Conservation (phyloP, 1,139 yeast species). For the Lodderomyces parapsilosis region DNA sequence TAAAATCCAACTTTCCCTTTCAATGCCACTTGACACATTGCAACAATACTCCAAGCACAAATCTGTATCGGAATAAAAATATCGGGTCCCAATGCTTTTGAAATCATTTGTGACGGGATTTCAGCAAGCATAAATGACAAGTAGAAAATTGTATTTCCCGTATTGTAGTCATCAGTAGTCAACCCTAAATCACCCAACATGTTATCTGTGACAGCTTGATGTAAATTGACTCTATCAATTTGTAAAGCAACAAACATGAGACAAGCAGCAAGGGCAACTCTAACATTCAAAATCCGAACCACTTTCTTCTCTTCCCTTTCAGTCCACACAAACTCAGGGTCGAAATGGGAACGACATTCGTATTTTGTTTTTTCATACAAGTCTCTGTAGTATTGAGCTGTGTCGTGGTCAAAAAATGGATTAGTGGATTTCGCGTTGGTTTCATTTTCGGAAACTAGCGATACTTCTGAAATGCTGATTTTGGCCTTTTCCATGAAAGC, state of each 20-base stretch:
- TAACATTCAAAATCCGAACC: slow-evolving; percentile 23
- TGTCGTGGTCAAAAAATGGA: slow-evolving; percentile 12
- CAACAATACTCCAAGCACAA: slow-evolving; percentile 30
- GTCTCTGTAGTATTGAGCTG: slow-evolving; percentile 15
- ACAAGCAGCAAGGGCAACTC: slow-evolving; percentile 30
- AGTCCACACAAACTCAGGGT: slow-evolving; percentile 36
- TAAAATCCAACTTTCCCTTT: slow-evolving; percentile 23
- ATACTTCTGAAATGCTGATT: neutral
- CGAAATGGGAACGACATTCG: slow-evolving; percentile 33
- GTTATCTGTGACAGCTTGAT: slow-evolving; percentile 33
- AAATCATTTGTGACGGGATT: slow-evolving; percentile 32
- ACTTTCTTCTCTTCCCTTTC: slow-evolving; percentile 30
- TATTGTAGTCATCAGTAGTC: slow-evolving; percentile 31
- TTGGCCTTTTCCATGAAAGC: neutral
- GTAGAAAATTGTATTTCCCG: slow-evolving; percentile 29
- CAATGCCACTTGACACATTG: slow-evolving; percentile 27
- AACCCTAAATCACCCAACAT: slow-evolving; percentile 28
- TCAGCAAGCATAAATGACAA: slow-evolving; percentile 31
- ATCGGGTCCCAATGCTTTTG: slow-evolving; percentile 33
- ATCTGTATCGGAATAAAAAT: slow-evolving; percentile 33
- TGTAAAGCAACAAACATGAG: slow-evolving; percentile 33
- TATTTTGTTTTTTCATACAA: slow-evolving; percentile 30
- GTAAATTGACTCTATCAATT: slow-evolving; percentile 31
- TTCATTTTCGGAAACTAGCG: neutral
- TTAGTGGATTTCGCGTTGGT: slow-evolving; percentile 2